Conservation (phyloP, 2,329 filamentous ascomycete species). For the Penicillium sp. region DNA sequence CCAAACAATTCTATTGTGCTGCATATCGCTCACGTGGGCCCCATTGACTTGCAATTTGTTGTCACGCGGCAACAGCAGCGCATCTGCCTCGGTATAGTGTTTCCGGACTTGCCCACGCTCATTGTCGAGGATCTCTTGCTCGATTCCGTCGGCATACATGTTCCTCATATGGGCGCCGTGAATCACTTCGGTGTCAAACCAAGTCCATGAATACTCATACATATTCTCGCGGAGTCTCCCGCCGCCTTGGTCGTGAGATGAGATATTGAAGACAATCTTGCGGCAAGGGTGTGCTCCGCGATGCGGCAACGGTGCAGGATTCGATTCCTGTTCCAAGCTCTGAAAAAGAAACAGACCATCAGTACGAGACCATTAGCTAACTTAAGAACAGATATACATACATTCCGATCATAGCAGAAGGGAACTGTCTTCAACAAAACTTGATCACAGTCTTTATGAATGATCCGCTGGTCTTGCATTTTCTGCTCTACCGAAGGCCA, state of each 20-base stretch:
- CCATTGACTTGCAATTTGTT: slow-evolving; percentile 33
- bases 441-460: slow-evolving; percentile 33
- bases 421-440: slow-evolving; percentile 35
- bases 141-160: slow-evolving; percentile 14
- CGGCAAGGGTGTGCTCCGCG: slow-evolving; percentile 37
- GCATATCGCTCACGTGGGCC: slow-evolving; percentile 14
- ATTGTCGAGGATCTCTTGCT: slow-evolving; percentile 15
- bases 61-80: slow-evolving; percentile 27
- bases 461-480: slow-evolving; percentile 19
- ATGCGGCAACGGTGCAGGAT: slow-evolving; percentile 29
- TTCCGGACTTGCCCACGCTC: slow-evolving; percentile 11
- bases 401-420: slow-evolving; percentile 33
- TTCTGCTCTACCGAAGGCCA: slow-evolving; percentile 26
- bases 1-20: slow-evolving; percentile 32
- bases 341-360: not conserved
- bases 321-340: slow-evolving; percentile 13
- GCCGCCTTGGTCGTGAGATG: slow-evolving; percentile 37
- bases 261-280: slow-evolving; percentile 36
- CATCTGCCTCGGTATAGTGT: slow-evolving; percentile 21
- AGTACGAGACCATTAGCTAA: slow-evolving; percentile 6
- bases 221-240: slow-evolving; percentile 14
- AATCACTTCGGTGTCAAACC: slow-evolving; percentile 38
- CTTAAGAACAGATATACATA: slow-evolving; percentile 7
- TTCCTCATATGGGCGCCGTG: slow-evolving; percentile 20
- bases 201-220: slow-evolving; percentile 35